A percentile compares a stretch with the other conserved stretches of the same genome.
phyloP scores from a whole-genome alignment of 2,329 filamentous ascomycete genomes.

The Zymoseptoria tritici region DNA sequence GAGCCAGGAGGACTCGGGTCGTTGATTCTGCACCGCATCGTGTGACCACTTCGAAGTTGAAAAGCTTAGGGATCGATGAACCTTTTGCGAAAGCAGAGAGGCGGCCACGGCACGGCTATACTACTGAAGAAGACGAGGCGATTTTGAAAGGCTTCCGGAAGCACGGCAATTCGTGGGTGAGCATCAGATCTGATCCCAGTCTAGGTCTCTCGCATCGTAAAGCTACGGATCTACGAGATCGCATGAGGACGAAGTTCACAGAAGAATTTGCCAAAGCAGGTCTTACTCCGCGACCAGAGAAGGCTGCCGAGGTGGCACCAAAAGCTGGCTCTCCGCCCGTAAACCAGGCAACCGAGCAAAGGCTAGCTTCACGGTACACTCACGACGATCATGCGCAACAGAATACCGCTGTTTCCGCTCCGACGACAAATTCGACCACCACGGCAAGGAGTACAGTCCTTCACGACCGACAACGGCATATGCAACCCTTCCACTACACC shows the following conservation, averaged over 20 bases:
- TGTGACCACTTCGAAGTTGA: conserved; percentile 29
- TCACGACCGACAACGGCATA: neutral
- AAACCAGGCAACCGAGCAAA: neutral
- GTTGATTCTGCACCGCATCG: conserved; percentile 21
- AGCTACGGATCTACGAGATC: conserved; percentile 54
- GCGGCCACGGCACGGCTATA: conserved; percentile 50
- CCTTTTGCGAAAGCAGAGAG: conserved; percentile 45
- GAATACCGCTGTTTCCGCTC: neutral
- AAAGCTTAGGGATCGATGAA: conserved; percentile 42
- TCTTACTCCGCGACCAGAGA: conserved; percentile 32
- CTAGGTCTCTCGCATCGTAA: conserved; percentile 46
- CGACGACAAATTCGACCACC: neutral
- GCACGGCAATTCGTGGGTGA: conserved; percentile 53
- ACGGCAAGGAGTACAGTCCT: neutral
- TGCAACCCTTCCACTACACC: conserved; percentile 17
- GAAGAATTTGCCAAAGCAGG: conserved; percentile 48
- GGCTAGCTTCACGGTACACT: neutral
- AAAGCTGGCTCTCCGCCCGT: neutral
- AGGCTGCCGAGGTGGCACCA: neutral
- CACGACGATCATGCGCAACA: neutral
- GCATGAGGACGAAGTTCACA: conserved; percentile 54
- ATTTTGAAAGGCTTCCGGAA: conserved; percentile 52
- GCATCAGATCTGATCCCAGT: conserved; percentile 49
- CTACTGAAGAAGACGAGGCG: conserved; percentile 49
- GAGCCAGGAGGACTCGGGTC: neutral